Conservation (phyloP, 2,329 filamentous ascomycete species). For the Verticillium nubilum region DNA sequence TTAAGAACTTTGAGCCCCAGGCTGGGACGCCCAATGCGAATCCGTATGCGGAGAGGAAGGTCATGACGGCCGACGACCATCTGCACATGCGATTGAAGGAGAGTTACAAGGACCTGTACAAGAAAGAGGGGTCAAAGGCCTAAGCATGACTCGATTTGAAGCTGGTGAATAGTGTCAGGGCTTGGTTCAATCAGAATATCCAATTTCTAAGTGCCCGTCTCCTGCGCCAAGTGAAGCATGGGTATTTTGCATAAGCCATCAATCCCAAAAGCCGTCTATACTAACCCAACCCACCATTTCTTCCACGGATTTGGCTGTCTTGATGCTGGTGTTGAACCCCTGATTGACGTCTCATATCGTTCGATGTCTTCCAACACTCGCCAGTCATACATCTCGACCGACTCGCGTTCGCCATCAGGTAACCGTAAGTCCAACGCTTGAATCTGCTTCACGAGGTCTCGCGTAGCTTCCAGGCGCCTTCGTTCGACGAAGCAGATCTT, state of each 20-base stretch:
- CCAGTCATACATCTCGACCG: slow-evolving; percentile 42
- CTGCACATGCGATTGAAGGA: slow-evolving; percentile 54
- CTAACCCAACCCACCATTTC: slow-evolving; percentile 37
- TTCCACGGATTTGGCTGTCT: slow-evolving; percentile 31
- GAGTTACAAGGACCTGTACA: slow-evolving; percentile 53
- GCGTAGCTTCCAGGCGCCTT: slow-evolving; percentile 18
- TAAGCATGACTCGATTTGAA: neutral
- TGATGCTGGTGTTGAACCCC: neutral
- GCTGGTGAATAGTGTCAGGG: neutral
- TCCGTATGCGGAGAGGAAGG: slow-evolving; percentile 45
- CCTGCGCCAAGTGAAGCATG: neutral
- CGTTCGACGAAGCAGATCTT: slow-evolving; percentile 32
- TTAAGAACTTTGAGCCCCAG: slow-evolving; percentile 34
- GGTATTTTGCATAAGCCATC: neutral
- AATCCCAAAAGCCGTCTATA: slow-evolving; percentile 17
- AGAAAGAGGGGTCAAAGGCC: slow-evolving; percentile 24
- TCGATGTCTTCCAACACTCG: slow-evolving; percentile 34
- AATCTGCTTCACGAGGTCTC: slow-evolving; percentile 25
- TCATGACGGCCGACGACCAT: slow-evolving; percentile 60
- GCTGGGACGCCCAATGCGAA: slow-evolving; percentile 28
- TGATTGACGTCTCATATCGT: slow-evolving; percentile 27
- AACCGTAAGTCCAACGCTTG: slow-evolving; percentile 20
- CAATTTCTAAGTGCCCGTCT: neutral
- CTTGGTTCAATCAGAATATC: neutral
- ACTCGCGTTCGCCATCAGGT: slow-evolving; percentile 23